A percentile compares a stretch with the other conserved stretches of the same genome.
phyloP scores from a whole-genome alignment of 352 stramenopile genomes.

The Globisporangium iwayamae region DNA sequence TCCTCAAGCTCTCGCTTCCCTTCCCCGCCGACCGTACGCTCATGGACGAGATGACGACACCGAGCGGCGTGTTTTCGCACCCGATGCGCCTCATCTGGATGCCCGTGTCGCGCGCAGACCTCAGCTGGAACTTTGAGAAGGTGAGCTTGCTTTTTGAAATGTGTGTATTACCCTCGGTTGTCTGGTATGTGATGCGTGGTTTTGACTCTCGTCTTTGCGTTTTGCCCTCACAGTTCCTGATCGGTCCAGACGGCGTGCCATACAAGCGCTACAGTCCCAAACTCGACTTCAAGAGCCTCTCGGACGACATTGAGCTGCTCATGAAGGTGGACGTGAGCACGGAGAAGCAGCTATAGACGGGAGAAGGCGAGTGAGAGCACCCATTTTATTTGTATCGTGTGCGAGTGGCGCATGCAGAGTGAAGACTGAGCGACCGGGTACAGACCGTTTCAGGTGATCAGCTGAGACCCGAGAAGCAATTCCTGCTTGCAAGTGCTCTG shows the following conservation, averaged over 20 bases:
- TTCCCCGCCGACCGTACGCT: conserved; percentile 71
- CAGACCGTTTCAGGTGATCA: background rate
- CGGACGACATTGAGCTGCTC: conserved; percentile 66
- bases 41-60: conserved; percentile 75
- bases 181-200: background rate
- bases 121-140: conserved; percentile 87
- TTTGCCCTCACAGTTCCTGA: conserved; percentile 48
- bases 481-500: too few species aligned
- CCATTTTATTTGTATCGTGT: conserved; percentile 16
- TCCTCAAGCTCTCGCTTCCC: conserved; percentile 62
- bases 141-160: conserved; percentile 18
- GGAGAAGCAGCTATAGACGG: conserved; percentile 29
- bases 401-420: background rate
- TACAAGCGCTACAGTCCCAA: conserved; percentile 82
- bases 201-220: conserved; percentile 3
- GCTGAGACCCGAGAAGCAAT: too few species aligned
- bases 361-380: background rate
- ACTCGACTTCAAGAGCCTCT: conserved; percentile 56
- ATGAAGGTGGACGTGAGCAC: conserved; percentile 36
- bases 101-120: conserved; percentile 70
- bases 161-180: background rate
- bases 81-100: conserved; percentile 85
- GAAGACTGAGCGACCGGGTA: background rate
- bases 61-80: conserved; percentile 75
- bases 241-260: conserved; percentile 68